A percentile compares a stretch with the other conserved stretches of the same genome.
phyloP scores from a whole-genome alignment of 129 eudicot species.

The Chrysanthemum makinoi region DNA sequence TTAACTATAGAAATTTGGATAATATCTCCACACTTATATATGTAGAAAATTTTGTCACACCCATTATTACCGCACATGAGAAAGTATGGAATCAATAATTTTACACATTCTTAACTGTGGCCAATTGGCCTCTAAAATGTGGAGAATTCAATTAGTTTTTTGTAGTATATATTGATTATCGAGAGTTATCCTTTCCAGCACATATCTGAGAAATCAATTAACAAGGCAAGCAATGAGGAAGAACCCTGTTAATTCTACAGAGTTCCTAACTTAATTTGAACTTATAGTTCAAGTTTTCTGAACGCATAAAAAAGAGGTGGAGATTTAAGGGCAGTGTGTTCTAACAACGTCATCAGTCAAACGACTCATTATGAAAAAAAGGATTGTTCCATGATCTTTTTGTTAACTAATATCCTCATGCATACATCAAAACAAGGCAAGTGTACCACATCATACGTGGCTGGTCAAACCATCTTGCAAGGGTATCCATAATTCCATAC shows the following conservation, averaged over 20 bases:
- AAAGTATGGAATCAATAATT: no score
- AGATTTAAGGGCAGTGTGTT: background rate
- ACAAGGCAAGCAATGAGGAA: background rate
- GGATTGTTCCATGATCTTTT: background rate
- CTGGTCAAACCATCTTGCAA: no score
- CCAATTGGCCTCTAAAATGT: no score
- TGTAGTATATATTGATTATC: no score
- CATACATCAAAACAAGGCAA: background rate
- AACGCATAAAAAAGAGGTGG: background rate
- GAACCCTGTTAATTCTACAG: background rate
- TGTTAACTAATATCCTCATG: background rate
- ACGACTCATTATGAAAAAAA: background rate
- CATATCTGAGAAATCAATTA: conserved; percentile 21
- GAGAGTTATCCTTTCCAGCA: background rate
- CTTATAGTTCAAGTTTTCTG: background rate
- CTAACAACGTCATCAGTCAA: background rate
- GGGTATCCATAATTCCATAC: no score
- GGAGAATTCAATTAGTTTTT: no score
- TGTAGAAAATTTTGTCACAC: no score
- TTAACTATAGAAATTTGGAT: no score
- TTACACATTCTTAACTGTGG: no score
- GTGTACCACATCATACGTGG: no score
- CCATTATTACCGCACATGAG: no score
- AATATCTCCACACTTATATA: no score
- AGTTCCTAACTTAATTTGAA: background rate